Evolutionary conservation across 177 flowering plant genomes (phyloP).

Genomic region (Vitis hybrid): DNA sequence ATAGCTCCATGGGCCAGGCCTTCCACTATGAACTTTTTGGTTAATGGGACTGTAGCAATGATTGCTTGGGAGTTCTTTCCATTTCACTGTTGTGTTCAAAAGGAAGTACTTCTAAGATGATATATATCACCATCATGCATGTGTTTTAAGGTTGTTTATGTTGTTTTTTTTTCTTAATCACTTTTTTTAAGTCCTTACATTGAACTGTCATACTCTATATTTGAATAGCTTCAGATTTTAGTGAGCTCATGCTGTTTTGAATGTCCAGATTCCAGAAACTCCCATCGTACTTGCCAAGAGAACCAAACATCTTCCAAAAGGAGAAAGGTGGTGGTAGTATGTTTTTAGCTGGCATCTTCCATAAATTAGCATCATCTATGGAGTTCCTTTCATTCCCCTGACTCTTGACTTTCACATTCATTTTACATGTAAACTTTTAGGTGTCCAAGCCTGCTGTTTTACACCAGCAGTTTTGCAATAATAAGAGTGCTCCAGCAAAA

Average conservation of each 20-base stretch:
- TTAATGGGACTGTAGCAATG: too few species aligned
- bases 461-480: constrained; percentile 18
- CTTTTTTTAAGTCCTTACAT: too few species aligned
- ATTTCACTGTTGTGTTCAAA: too few species aligned
- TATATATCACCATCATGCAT: too few species aligned
- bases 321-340: constrained; percentile 53
- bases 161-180: too few species aligned
- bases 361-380: not conserved
- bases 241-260: not conserved
- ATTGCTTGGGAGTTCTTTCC: too few species aligned
- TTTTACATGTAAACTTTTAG: constrained; percentile 17
- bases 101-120: too few species aligned
- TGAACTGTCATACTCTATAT: not conserved
- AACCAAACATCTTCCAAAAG: constrained; percentile 41
- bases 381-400: not conserved
- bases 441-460: constrained; percentile 22
- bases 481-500: constrained; percentile 30
- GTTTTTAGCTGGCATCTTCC: constrained; percentile 1
- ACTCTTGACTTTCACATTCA: not conserved
- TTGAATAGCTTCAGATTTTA: not conserved
- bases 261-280: constrained; percentile 26
- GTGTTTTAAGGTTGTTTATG: too few species aligned
- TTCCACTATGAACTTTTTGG: too few species aligned
- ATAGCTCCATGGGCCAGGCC: too few species aligned
- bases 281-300: constrained; percentile 24